Evolutionary conservation across 2,329 filamentous ascomycete species (phyloP), one percentile per base, ranked within the genome.

Genomic region (Aspergillus hiratsukae): DNA sequence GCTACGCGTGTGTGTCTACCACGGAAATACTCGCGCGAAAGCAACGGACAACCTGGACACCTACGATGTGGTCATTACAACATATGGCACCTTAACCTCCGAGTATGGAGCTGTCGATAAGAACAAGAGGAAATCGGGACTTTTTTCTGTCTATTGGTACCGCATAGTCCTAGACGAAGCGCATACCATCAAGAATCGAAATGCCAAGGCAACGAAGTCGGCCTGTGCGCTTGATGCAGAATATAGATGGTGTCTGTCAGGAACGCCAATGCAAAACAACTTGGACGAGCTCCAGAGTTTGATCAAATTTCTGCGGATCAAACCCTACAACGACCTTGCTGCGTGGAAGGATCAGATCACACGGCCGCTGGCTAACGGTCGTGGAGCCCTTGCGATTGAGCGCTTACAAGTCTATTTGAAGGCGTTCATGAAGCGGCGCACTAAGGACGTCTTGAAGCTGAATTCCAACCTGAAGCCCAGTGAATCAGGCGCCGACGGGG

Each of bases 391-490:
- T 56, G 93, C 94, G 17, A 95, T 99, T 71, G 84, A 87, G 51
- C 85, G 94, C 48, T 79, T 99, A 31, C 91, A 96, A 64, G 86
- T 88, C 55, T 86, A 96, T 59, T 78, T 99, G 3, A 88, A 89
- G 54, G 93, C 91, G 54, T 96, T 96, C 76, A 99, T 99, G 94
- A 96, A 97, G 78, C 87, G 94, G n/a, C 86, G 94, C 45, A 97
- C 92, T 8, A 99, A 99, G 75, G 91, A 96, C 23, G 90, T 99
- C n/a, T 78, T 99, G 58, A 96, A 94, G 75, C 83, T 91, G 64
- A 90, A 90, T 10, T 90, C 90, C 10, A 90, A 90, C 0, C 78
- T 95, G 19, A 89, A 89, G 58, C 87, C 89, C 27, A 89, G 89
- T 40, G 86, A 88, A 27, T 73, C 71, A 37, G 55, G 73, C 4